A percentile compares a stretch with the other conserved stretches of the same genome.
Evolutionary conservation across 2,329 filamentous ascomycete species (phyloP).

Genomic region (Herpomyces periplanetae): DNA sequence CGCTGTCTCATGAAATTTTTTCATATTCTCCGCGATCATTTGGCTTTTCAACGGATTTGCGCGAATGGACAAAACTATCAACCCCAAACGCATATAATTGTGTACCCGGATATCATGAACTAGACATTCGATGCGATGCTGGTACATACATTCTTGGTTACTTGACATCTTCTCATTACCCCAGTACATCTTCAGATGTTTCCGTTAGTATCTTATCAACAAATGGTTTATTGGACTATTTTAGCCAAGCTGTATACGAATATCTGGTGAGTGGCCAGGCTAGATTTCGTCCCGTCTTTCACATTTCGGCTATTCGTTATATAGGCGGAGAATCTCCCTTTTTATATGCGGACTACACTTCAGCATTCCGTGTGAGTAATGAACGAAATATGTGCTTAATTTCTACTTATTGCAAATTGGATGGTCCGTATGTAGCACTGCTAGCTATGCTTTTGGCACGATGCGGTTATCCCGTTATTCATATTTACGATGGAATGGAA

Average conservation of each 20-base stretch:
- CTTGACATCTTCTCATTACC: constrained; percentile 87
- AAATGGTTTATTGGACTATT: no score
- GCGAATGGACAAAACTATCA: constrained; percentile 26
- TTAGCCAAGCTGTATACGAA: constrained; percentile 40
- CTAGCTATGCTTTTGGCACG: constrained; percentile 43
- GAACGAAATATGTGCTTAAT: constrained; percentile 63
- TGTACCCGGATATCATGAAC: constrained; percentile 29
- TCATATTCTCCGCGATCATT: constrained; percentile 82
- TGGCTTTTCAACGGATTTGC: constrained; percentile 46
- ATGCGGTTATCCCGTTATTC: constrained; percentile 39
- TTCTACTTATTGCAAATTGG: constrained; percentile 46
- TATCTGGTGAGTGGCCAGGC: constrained; percentile 57
- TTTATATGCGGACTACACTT: constrained; percentile 53
- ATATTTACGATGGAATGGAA: constrained; percentile 54
- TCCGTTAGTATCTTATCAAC: no score
- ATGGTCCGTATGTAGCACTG: constrained; percentile 81
- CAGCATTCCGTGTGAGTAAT: constrained; percentile 39
- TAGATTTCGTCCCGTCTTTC: constrained; percentile 72
- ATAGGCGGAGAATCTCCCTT: constrained; percentile 19
- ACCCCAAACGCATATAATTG: constrained; percentile 51
- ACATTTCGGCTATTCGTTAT: constrained; percentile 71
- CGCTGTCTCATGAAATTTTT: constrained; percentile 85
- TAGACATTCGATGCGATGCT: constrained; percentile 60
- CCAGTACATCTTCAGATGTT: constrained; percentile 57
- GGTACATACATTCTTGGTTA: constrained; percentile 75